phyloP scores from a whole-genome alignment of 208 protist species.

The Leishmania martiniquensis region DNA sequence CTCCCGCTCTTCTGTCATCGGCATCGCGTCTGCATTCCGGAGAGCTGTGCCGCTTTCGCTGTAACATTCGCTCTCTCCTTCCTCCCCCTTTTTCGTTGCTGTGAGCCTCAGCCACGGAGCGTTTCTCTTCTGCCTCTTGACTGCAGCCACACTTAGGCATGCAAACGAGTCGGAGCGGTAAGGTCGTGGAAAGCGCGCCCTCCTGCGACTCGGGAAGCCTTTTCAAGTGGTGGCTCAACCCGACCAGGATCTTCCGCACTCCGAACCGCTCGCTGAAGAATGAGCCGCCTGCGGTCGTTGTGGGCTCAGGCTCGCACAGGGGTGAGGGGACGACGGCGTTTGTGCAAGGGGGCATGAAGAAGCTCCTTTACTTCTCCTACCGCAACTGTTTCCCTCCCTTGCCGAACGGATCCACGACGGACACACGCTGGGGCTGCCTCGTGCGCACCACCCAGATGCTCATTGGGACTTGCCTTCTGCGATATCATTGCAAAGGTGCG shows the following conservation, averaged over 20 bases:
- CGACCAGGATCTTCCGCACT: constrained; percentile 17
- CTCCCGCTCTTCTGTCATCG: neutral
- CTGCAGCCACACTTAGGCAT: neutral
- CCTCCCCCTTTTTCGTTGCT: too few relatives aligned
- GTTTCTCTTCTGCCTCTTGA: neutral
- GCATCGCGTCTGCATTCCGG: neutral
- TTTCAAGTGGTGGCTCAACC: constrained; percentile 50
- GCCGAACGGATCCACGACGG: constrained; percentile 66
- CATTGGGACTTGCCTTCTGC: constrained; percentile 2
- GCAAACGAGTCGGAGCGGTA: neutral
- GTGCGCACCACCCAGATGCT: constrained; percentile 46
- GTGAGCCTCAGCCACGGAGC: too few relatives aligned
- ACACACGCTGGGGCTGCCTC: constrained; percentile 92
- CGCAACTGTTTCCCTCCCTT: constrained; percentile 66
- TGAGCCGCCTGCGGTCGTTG: constrained; percentile 26
- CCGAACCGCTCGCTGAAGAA: constrained; percentile 23
- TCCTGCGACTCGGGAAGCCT: constrained; percentile 42
- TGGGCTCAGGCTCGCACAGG: constrained; percentile 42
- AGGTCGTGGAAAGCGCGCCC: constrained; percentile 18
- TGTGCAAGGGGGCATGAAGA: constrained; percentile 29
- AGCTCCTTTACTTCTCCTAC: constrained; percentile 87
- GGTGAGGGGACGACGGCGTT: constrained; percentile 37
- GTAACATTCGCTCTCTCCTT: neutral
- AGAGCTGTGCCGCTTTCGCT: neutral
- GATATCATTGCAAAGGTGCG: constrained; percentile 25